A percentile compares a stretch with the other conserved stretches of the same genome.
phyloP scores from a whole-genome alignment of 306 rosid genomes.

The Cucurbita argyrosperma region DNA sequence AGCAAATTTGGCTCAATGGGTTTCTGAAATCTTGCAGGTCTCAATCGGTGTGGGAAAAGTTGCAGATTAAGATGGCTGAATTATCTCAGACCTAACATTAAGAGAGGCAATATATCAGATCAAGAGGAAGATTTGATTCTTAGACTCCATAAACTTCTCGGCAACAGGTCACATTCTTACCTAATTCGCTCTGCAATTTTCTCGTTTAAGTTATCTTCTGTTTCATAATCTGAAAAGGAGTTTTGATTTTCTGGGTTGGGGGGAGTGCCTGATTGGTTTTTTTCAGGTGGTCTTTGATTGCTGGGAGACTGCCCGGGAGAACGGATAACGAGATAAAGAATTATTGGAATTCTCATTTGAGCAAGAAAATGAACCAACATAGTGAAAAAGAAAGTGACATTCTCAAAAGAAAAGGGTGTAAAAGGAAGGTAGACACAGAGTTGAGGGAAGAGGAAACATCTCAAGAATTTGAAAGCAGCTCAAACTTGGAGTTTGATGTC shows the following conservation, averaged over 20 bases:
- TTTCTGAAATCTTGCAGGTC: conserved; percentile 16
- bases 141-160: conserved; percentile 53
- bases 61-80: conserved; percentile 58
- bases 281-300: conserved; percentile 56
- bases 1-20: neutral
- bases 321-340: conserved; percentile 67
- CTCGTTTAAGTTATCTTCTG: neutral
- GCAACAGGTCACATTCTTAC: conserved; percentile 31
- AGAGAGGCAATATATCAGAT: conserved; percentile 56
- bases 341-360: conserved; percentile 64
- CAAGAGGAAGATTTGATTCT: conserved; percentile 61
- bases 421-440: conserved; percentile 4
- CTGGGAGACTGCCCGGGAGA: conserved; percentile 54
- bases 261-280: neutral
- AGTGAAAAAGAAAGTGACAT: conserved; percentile 17
- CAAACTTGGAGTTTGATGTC: conserved; percentile 20
- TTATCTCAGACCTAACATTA: conserved; percentile 53
- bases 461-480: conserved; percentile 11
- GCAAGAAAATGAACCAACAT: conserved; percentile 31
- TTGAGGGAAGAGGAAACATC: conserved; percentile 16
- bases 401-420: conserved; percentile 2
- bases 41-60: conserved; percentile 49
- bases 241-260: neutral
- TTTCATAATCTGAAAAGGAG: neutral
- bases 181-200: neutral